These are phyloP conservation scores for Dovyalis caffra DNA, from an alignment of 345 rosid genomes.

Conservation along the genomic window DNA sequence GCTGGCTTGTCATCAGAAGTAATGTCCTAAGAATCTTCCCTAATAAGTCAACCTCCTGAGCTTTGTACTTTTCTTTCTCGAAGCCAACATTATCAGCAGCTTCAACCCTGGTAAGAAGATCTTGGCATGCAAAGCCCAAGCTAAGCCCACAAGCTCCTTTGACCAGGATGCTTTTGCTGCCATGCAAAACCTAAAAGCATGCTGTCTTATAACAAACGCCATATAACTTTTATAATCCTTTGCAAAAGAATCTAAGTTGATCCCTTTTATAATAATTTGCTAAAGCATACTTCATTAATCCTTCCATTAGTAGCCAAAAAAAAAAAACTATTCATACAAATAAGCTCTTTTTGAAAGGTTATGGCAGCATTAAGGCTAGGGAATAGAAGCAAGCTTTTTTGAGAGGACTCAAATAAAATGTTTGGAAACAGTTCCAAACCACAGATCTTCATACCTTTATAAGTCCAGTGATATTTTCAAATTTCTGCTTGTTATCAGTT, in stretches of 20 bases:
- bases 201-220: constrained; percentile 1
- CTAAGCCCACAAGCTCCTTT: constrained; percentile 96
- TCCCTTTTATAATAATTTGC: not conserved
- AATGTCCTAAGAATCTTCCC: constrained; percentile 60
- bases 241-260: not conserved
- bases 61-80: constrained; percentile 51
- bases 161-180: constrained; percentile 76
- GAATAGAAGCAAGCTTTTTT: too few species aligned
- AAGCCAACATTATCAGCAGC: constrained; percentile 39
- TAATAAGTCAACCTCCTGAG: constrained; percentile 56
- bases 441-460: constrained; percentile 54
- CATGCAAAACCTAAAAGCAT: constrained; percentile 68
- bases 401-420: not conserved
- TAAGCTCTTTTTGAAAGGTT: constrained; percentile 8
- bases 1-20: constrained; percentile 42
- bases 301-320: not conserved
- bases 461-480: constrained; percentile 66
- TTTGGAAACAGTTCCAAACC: constrained; percentile 7
- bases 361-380: too few species aligned
- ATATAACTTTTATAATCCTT: too few species aligned
- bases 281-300: not conserved
- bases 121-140: constrained; percentile 84
- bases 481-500: constrained; percentile 80
- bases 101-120: constrained; percentile 57
- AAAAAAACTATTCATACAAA: not conserved